Percentiles rank a stretch among this genome's conserved stretches.
These are phyloP conservation scores for Blastobotrys arbuscula DNA, from an alignment of 1,139 yeast genomes.

Conservation along the genomic window DNA sequence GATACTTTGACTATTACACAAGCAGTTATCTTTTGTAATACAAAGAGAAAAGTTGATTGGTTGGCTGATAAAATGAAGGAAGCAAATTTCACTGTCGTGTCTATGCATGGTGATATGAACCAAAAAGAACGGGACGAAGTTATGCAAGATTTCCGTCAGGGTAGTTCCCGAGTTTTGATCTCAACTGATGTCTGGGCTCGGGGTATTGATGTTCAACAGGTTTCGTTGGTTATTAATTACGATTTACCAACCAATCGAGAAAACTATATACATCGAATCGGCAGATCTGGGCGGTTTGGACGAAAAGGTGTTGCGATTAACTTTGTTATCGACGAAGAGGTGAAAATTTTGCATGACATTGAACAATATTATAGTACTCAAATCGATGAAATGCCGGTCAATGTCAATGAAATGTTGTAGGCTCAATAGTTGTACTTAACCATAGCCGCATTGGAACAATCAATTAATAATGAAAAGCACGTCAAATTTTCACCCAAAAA, in stretches of 20 bases:
- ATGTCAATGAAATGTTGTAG: conserved; percentile 63
- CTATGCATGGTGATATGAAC: conserved; percentile 96
- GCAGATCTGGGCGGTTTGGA: conserved; percentile 99
- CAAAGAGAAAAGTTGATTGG: conserved; percentile 94
- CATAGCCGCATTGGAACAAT: too few species aligned
- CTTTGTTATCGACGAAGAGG: conserved; percentile 88
- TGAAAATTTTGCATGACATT: conserved; percentile 92
- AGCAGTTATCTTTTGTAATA: conserved; percentile 99
- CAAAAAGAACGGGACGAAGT: conserved; percentile 97
- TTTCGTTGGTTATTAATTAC: conserved; percentile 94
- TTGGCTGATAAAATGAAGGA: conserved; percentile 82
- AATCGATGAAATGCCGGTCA: conserved; percentile 97
- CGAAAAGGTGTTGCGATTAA: conserved; percentile 99
- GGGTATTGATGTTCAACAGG: conserved; percentile 99
- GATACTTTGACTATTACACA: conserved; percentile 97
- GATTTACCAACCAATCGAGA: conserved; percentile 97
- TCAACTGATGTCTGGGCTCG: conserved; percentile 98
- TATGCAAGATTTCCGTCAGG: conserved; percentile 98
- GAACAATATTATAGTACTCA: conserved; percentile 98
- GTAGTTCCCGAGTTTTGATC: conserved; percentile 95
- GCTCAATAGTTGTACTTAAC: background rate
- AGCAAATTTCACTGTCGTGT: conserved; percentile 89
- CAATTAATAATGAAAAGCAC: too few species aligned
- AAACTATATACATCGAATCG: conserved; percentile 98
- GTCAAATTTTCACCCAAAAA: too few species aligned